A percentile compares a stretch with the other conserved stretches of the same genome.
Conservation (phyloP, 108 stramenopile genomes). For the Asterionellopsis glacialis region DNA sequence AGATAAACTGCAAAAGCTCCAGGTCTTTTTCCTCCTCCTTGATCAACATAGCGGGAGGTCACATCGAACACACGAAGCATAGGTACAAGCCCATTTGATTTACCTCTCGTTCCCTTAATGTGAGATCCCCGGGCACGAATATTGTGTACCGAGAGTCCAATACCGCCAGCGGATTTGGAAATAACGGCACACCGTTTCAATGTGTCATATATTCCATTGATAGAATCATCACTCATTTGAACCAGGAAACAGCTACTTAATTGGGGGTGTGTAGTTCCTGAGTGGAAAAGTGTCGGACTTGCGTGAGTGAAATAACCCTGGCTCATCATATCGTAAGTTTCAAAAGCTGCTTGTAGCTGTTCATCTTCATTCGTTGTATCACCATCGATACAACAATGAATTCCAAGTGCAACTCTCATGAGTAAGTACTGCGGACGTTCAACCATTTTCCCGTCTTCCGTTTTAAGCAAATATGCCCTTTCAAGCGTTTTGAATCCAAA, state of each 20-base stretch:
- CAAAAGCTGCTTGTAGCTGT: constrained; percentile 80
- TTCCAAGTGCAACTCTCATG: constrained; percentile 97
- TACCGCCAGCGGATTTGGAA: constrained; percentile 95
- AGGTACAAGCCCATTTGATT: constrained; percentile 95
- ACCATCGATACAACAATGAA: constrained; percentile 62
- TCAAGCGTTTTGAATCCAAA: constrained; percentile 98
- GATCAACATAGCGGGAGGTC: constrained; percentile 95
- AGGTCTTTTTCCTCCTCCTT: constrained; percentile 95
- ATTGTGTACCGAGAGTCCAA: constrained; percentile 92
- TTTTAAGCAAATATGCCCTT: constrained; percentile 73
- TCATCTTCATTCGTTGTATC: constrained; percentile 31
- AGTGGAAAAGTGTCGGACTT: constrained; percentile 95
- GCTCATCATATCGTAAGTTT: constrained; percentile 95
- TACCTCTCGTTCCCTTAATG: constrained; percentile 92
- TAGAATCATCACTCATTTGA: constrained; percentile 95
- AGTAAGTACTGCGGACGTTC: constrained; percentile 96
- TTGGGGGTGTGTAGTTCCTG: constrained; percentile 95
- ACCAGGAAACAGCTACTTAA: constrained; percentile 93
- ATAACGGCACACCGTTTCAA: constrained; percentile 92
- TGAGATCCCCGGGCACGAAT: constrained; percentile 90
- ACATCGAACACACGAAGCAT: constrained; percentile 98
- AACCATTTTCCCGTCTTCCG: constrained; percentile 42
- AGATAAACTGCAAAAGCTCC: constrained; percentile 96
- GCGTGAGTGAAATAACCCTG: constrained; percentile 94
- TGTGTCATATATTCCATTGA: constrained; percentile 96